Evolutionary conservation across 192 early-diverging fungal species (phyloP).

Genomic region (Allomyces javanicus): DNA sequence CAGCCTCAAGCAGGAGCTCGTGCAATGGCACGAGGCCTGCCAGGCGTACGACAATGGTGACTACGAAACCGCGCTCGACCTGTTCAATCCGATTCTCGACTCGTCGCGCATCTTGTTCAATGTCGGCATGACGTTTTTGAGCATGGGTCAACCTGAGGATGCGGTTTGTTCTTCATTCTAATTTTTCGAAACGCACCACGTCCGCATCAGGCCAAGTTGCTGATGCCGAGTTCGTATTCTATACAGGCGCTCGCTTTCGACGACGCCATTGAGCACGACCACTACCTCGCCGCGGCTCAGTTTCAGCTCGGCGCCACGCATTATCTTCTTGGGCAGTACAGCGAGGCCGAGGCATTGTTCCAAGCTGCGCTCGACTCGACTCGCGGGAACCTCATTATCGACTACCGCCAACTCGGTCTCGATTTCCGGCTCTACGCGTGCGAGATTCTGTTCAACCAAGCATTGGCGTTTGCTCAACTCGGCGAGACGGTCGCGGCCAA

Average conservation of each 20-base stretch:
- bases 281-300: slow-evolving; percentile 79
- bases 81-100: slow-evolving; percentile 67
- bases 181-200: too few relatives aligned
- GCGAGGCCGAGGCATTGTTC: slow-evolving; percentile 56
- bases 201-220: too few relatives aligned
- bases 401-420: slow-evolving; percentile 87
- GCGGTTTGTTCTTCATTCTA: slow-evolving; percentile 44
- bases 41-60: slow-evolving; percentile 53
- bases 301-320: slow-evolving; percentile 76
- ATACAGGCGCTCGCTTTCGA: slow-evolving; percentile 51
- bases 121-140: slow-evolving; percentile 63
- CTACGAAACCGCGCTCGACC: slow-evolving; percentile 40
- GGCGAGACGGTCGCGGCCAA: slow-evolving; percentile 47
- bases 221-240: not conserved
- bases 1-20: slow-evolving; percentile 28
- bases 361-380: slow-evolving; percentile 56
- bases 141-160: slow-evolving; percentile 44
- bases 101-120: slow-evolving; percentile 92
- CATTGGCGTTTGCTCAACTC: slow-evolving; percentile 56
- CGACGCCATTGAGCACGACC: slow-evolving; percentile 55
- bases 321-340: slow-evolving; percentile 48
- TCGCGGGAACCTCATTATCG: slow-evolving; percentile 70
- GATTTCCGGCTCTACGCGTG: slow-evolving; percentile 72
- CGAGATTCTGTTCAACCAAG: slow-evolving; percentile 81
- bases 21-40: slow-evolving; percentile 62